Conservation (phyloP, 2,329 filamentous ascomycete genomes). For the Ophiostoma populinum region DNA sequence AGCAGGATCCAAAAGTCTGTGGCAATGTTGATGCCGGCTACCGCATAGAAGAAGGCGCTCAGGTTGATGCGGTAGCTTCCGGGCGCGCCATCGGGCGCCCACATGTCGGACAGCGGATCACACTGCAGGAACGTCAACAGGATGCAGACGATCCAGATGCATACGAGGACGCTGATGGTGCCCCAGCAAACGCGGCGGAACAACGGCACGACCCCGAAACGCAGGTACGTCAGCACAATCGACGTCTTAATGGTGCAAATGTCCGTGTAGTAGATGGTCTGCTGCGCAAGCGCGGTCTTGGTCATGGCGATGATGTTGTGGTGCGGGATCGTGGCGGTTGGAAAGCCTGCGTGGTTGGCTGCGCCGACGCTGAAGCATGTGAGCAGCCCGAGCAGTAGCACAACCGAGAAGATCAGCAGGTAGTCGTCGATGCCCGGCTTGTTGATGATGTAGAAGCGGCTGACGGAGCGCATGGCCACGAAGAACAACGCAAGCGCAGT, state of each 20-base stretch:
- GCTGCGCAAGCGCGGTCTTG: constrained; percentile 15
- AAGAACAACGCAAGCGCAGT: constrained; percentile 5
- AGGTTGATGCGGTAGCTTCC: constrained; percentile 12
- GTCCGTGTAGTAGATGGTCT: constrained; percentile 24
- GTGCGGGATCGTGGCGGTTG: not conserved
- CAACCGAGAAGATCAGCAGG: constrained; percentile 10
- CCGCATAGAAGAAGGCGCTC: not conserved
- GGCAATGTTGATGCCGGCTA: constrained; percentile 22
- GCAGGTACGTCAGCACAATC: constrained; percentile 27
- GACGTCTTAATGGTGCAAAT: constrained; percentile 25
- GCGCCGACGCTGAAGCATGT: constrained; percentile 3
- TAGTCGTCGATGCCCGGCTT: constrained; percentile 13
- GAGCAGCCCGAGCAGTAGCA: constrained; percentile 10
- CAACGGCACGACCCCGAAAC: constrained; percentile 20
- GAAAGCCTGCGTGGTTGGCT: not conserved
- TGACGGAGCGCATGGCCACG: constrained; percentile 11
- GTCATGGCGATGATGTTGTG: constrained; percentile 10
- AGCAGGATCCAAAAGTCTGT: constrained; percentile 28
- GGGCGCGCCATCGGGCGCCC: constrained; percentile 21
- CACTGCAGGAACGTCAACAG: constrained; percentile 24
- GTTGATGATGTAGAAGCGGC: constrained; percentile 12
- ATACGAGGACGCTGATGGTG: constrained; percentile 21
- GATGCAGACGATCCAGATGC: constrained; percentile 24
- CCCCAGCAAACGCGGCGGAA: constrained; percentile 18
- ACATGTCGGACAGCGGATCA: constrained; percentile 23